These are phyloP conservation scores for Clathrospora elynae DNA, from an alignment of 2,329 filamentous ascomycete species.

Conservation along the genomic window DNA sequence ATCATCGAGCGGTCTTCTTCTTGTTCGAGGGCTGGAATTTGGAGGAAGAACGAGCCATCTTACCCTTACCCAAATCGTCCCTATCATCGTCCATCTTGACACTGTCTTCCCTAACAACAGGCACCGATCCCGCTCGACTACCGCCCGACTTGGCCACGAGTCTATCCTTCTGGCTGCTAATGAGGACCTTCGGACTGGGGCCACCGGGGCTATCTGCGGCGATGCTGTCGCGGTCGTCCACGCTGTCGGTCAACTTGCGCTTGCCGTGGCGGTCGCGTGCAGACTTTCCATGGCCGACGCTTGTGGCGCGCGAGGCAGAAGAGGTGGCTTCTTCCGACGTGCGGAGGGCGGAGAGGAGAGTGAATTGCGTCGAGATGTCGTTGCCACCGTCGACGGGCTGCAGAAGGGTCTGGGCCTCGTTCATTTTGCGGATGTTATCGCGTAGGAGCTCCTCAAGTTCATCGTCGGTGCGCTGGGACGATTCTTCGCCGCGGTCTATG, in stretches of 20 bases:
- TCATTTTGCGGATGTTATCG: conserved; percentile 55
- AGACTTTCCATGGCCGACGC: conserved; percentile 41
- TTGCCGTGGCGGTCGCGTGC: conserved; percentile 46
- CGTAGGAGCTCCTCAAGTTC: conserved; percentile 54
- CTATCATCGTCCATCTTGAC: conserved; percentile 58
- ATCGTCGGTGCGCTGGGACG: conserved; percentile 51
- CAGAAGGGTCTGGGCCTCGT: conserved; percentile 53
- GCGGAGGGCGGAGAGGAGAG: conserved; percentile 55
- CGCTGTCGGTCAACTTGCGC: conserved; percentile 43
- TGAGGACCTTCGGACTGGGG: conserved; percentile 44
- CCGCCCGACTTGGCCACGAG: conserved; percentile 50
- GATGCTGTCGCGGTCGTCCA: conserved; percentile 48
- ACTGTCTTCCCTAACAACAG: conserved; percentile 54
- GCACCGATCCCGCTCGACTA: conserved; percentile 51
- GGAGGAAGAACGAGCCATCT: conserved; percentile 42
- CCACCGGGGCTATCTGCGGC: conserved; percentile 46
- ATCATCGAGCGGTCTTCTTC: conserved; percentile 26
- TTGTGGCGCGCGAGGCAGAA: conserved; percentile 44
- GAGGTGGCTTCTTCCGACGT: conserved; percentile 51
- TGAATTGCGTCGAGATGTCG: conserved; percentile 51
- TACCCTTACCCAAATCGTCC: conserved; percentile 53
- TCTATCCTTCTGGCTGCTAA: conserved; percentile 39
- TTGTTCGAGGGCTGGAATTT: conserved; percentile 20
- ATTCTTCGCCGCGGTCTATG: conserved; percentile 43
- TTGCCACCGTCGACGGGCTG: conserved; percentile 50